Conservation (phyloP, 495 filamentous ascomycete species). For the Daldinia childiae region DNA sequence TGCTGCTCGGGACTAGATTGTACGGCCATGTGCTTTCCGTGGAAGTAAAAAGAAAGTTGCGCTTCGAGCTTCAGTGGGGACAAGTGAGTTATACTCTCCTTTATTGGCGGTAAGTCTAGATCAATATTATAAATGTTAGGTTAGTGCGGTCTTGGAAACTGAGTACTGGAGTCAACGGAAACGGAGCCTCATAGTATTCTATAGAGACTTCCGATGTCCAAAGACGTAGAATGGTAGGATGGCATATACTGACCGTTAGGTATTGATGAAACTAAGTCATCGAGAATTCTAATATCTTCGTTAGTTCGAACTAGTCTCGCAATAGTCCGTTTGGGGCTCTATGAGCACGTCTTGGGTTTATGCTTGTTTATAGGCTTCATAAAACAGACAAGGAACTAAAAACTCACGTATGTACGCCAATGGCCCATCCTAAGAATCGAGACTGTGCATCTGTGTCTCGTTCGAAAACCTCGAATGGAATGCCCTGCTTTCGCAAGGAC, state of each 20-base stretch:
- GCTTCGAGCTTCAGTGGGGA: constrained; percentile 59
- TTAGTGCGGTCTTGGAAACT: neutral
- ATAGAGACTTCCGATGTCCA: neutral
- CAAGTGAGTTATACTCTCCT: constrained; percentile 53
- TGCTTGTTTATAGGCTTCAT: neutral
- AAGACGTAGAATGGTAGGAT: neutral
- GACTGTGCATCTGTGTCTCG: constrained; percentile 50
- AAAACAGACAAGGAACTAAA: neutral
- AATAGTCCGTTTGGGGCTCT: constrained; percentile 11
- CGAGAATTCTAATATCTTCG: constrained; percentile 37
- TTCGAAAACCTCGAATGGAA: constrained; percentile 63
- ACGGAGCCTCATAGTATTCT: neutral
- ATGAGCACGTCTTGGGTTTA: neutral
- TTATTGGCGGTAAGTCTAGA: constrained; percentile 34
- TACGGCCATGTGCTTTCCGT: constrained; percentile 19
- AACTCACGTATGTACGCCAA: constrained; percentile 64
- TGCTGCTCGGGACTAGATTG: constrained; percentile 45
- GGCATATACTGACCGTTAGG: constrained; percentile 52
- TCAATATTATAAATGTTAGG: neutral
- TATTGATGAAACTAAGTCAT: constrained; percentile 46
- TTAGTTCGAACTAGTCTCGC: constrained; percentile 46
- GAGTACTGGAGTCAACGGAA: too few species aligned
- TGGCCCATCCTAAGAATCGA: constrained; percentile 62
- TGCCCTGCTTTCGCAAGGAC: constrained; percentile 59
- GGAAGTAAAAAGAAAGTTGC: constrained; percentile 51